Evolutionary conservation across 1,284 basidiomycete species (phyloP), one percentile per base, ranked within the genome.

Genomic region (Sanghuangporus baumii): DNA sequence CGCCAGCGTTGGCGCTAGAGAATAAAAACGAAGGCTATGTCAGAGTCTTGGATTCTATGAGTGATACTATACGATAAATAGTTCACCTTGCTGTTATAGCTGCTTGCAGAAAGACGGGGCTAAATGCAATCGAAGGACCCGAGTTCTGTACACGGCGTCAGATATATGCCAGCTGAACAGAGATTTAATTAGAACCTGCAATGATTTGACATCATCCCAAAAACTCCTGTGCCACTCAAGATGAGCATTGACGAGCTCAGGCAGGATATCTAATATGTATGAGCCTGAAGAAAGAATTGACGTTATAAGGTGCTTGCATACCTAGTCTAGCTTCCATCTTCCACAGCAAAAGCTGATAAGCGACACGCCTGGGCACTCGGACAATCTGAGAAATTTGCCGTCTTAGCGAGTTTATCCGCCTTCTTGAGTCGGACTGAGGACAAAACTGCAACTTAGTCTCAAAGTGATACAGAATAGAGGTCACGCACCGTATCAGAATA

Each of bases 191-290:
- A 31, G 9, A 14, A 59, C 57, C 38, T 51, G 47, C 9, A 16
- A 23, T 18, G 11, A 14, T 14, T 26, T 37, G 20, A 20, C 57
- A 36, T 38, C 26, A 23, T 60, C 18, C 62, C 62, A 63, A 20
- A 60, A 20, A 38, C 50, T 37, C 37, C 20, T 63, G 23, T 52
- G 50, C 62, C 62, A 63, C 47, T 63, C 62, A 31, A 63, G 40
- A n/a, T 56, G 41, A 6, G 57, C 57, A 4, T 23, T 40, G 8
- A 59, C 54, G 7, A 63, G 18, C 2, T 54, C 57, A 2, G 57
- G 36, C 9, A 56, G 26, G 0, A 55, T 26, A 12, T 46, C 62
- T 63, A 23, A 16, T 14, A 12, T 18, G 7, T 3, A 46, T 8
- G 51, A 47, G 56, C 14, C 36, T 11, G 3, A 36, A 47, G 16